Base-by-base conservation (phyloP, 495 filamentous ascomycete species). In the Neurospora sp. region DNA sequence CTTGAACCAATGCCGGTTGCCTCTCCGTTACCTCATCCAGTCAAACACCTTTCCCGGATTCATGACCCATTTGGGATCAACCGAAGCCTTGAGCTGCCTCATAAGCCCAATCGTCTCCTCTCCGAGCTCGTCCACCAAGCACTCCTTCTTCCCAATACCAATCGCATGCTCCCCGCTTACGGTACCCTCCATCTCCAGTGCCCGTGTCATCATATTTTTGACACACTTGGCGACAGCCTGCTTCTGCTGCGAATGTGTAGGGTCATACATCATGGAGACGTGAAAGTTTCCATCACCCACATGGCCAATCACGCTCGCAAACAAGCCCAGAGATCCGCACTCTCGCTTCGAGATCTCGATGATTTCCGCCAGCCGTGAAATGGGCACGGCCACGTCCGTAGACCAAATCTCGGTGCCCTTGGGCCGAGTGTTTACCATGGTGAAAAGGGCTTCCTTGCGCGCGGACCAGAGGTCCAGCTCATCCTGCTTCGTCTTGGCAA, bases 291-390 rank as follows among this genome's bases (percentile, higher is more conserved):
- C 81, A 37, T 81, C 80, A 14, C 93, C 92, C 37, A 92, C 87
- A 74, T 93, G 92, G n/a, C 90, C 92, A 2, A 94, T 85, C 41
- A 92, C 89, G 76, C 86, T 89, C 27, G 89, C 89, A 73, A 92
- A 90, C 14, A 93, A 80, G 37, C 90, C 90, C 4, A 90, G 82
- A 41, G 86, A 79, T 41, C 87, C 82, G 41, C 90, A 82, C 71
- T 91, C 88, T 59, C 85, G 83, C 79, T 92, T 90, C n/a, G 89
- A 88, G 39, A 86, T 82, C 82, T 87, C 89, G 45, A 92, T 90
- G 38, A 92, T 89, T 79, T 92, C 89, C 4, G 89, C 85, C 40
- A 93, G 82, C 47, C 89, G 78, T 22, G 90, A 92, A 4, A 93
- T 79, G 4, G 91, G 91, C 10, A 93, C 90, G 1, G 90, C 88